A percentile compares a stretch with the other conserved stretches of the same genome.
Conservation (phyloP, 1,284 basidiomycete species). For the Porodaedalea pini region DNA sequence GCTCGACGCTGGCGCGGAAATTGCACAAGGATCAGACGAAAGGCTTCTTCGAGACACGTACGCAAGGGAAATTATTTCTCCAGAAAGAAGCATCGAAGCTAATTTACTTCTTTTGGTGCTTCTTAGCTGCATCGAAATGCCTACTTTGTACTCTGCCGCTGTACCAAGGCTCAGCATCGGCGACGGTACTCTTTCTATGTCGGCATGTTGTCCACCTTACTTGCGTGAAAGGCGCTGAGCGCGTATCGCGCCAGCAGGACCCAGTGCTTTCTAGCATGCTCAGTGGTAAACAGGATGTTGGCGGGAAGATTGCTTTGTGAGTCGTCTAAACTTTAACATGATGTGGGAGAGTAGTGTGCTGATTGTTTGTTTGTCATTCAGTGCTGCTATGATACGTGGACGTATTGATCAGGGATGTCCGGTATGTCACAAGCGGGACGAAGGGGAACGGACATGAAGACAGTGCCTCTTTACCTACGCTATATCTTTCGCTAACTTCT, state of each 20-base stretch:
- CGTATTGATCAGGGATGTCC: slow-evolving; percentile 69
- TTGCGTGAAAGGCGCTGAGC: slow-evolving; percentile 58
- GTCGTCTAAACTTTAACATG: slow-evolving; percentile 31
- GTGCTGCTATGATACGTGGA: slow-evolving; percentile 68
- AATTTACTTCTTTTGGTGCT: slow-evolving; percentile 2
- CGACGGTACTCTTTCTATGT: slow-evolving; percentile 79
- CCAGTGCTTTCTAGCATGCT: slow-evolving; percentile 42
- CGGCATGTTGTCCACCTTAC: slow-evolving; percentile 80
- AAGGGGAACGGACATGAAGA: slow-evolving; percentile 41
- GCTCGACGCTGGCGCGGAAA: slow-evolving; percentile 63
- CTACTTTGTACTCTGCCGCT: slow-evolving; percentile 61
- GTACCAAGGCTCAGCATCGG: slow-evolving; percentile 53
- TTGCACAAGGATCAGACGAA: slow-evolving; percentile 74
- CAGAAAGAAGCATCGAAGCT: not conserved
- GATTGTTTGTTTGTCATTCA: slow-evolving; percentile 27
- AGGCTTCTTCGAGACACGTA: slow-evolving; percentile 74
- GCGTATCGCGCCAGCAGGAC: slow-evolving; percentile 51
- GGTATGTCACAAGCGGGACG: slow-evolving; percentile 60
- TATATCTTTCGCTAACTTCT: not conserved
- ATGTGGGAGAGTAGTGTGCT: not conserved
- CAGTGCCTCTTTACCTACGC: not conserved
- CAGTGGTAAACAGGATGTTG: slow-evolving; percentile 45
- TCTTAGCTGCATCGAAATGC: slow-evolving; percentile 57
- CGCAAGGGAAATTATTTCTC: slow-evolving; percentile 24
- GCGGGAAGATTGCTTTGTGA: slow-evolving; percentile 72